Base-by-base conservation (phyloP, 169 alveolate genomes). In the Perkinsus olseni region DNA sequence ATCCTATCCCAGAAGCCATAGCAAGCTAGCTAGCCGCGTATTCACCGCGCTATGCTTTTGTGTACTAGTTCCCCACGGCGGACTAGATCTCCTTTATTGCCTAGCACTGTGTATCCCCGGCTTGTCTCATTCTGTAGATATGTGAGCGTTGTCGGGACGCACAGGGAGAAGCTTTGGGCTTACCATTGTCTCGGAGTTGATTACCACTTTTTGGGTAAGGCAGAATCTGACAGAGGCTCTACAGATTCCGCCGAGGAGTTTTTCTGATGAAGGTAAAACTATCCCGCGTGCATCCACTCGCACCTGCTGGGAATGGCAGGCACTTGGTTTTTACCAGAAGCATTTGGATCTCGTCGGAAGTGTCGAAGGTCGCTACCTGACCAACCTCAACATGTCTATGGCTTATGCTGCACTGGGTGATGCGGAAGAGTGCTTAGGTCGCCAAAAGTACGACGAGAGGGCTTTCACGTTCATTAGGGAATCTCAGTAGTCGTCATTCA, bases 151-250 rank as follows among this genome's bases (percentile, higher is more conserved):
- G 82, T 62, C 28, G 82, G 17, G 98, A 96, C 94, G 93, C 82
- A 38, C 97, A 96, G 91, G 98, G 97, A 74, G 96, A 95, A 82
- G 97, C 97, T 8, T 94, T 96, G 13, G n/a, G 97, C 98, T 39
- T 95, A 96, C 92, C 96, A 96, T 93, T 96, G 98, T 93, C 96
- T 96, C 51, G 98, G 98, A 39, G 97, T 96, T 6, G 96, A 96
- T 50, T 95, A 62, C 31, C 82, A 62, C 17, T 28, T 62, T 13
- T 4, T 62, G 28, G 31, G 82, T 24, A 62, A 62, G 36, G 82
- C 82, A 62, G 82, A 62, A 24, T 62, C 31, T 13, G 82, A 62
- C 34, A 62, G 34, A 62, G 31, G 31, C 31, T 24, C 17, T 24
- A 28, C 1, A 24, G 34, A 13, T 6, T 21, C 82, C 28, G 13